Evolutionary conservation across 371 early-diverging fungal genomes (phyloP).

Genomic region (Mortierella sp.): DNA sequence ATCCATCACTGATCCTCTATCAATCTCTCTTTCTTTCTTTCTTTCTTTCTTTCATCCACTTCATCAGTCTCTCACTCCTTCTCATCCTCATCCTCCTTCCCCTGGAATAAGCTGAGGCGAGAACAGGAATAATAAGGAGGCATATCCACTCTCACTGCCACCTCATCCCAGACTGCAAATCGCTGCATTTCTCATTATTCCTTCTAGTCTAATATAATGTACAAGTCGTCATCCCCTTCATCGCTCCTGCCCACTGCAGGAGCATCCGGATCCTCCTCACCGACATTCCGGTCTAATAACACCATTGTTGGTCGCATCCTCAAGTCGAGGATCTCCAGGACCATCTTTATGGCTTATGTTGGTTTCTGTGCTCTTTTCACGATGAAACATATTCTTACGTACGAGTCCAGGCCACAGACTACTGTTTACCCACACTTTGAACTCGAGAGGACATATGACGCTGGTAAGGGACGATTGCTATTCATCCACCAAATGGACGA

Average conservation of each 20-base stretch:
- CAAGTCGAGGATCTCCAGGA: slow-evolving; percentile 29
- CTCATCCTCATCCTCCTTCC: neutral
- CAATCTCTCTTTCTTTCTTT: neutral
- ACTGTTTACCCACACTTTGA: slow-evolving; percentile 45
- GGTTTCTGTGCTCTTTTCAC: slow-evolving; percentile 55
- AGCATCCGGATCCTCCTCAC: slow-evolving; percentile 20
- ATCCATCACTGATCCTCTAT: neutral
- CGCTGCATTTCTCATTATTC: neutral
- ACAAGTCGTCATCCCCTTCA: slow-evolving; percentile 29
- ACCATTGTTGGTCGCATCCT: slow-evolving; percentile 17
- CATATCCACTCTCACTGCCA: neutral
- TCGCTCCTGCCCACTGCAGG: slow-evolving; percentile 47
- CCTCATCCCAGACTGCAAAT: neutral
- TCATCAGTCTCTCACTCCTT: neutral
- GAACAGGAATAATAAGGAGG: neutral
- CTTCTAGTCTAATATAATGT: slow-evolving; percentile 20
- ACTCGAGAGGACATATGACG: slow-evolving; percentile 49
- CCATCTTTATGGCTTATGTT: slow-evolving; percentile 39
- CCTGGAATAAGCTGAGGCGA: slow-evolving; percentile 8
- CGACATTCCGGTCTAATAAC: slow-evolving; percentile 30
- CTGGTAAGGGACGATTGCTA: slow-evolving; percentile 19
- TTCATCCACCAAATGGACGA: neutral
- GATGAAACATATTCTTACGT: slow-evolving; percentile 40
- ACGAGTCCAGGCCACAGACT: slow-evolving; percentile 41
- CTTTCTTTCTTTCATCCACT: neutral